Conservation (phyloP, 2,329 filamentous ascomycete genomes). For the Fusarium pseudograminearum region DNA sequence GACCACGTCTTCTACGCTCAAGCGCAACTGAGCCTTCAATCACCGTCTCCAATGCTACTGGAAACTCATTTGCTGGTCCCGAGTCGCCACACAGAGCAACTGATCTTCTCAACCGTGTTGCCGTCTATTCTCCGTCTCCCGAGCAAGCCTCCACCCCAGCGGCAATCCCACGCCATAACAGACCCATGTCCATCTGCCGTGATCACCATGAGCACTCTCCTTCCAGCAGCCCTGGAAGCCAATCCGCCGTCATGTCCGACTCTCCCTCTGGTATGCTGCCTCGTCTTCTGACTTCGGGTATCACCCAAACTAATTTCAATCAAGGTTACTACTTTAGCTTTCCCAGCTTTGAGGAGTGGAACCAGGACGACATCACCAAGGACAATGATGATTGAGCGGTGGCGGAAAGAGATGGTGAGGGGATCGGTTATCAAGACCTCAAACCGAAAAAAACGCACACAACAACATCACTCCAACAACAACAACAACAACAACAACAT, state of each 20-base stretch:
- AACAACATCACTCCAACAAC: slow-evolving; percentile 29
- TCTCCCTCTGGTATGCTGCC: slow-evolving; percentile 46
- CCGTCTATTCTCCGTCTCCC: slow-evolving; percentile 56
- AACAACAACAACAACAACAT: slow-evolving; percentile 21
- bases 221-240: slow-evolving; percentile 39
- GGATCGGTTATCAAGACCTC: slow-evolving; percentile 29
- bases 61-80: slow-evolving; percentile 63
- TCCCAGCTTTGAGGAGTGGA: slow-evolving; percentile 78
- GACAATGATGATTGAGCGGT: slow-evolving; percentile 44
- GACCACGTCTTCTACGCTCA: slow-evolving; percentile 67
- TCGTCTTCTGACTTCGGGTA: background rate
- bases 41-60: slow-evolving; percentile 66
- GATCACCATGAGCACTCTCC: slow-evolving; percentile 38
- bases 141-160: slow-evolving; percentile 39
- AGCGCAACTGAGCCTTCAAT: slow-evolving; percentile 69
- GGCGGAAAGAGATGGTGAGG: slow-evolving; percentile 25
- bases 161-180: slow-evolving; percentile 38
- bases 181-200: slow-evolving; percentile 43
- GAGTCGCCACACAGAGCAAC: slow-evolving; percentile 64
- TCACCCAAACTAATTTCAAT: slow-evolving; percentile 53
- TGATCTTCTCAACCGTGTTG: slow-evolving; percentile 67
- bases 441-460: slow-evolving; percentile 25
- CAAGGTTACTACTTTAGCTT: slow-evolving; percentile 75
- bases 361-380: slow-evolving; percentile 44
- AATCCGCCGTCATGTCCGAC: slow-evolving; percentile 44